phyloP scores from a whole-genome alignment of 2,329 filamentous ascomycete genomes.

The Ophiostoma novo-ulmi region DNA sequence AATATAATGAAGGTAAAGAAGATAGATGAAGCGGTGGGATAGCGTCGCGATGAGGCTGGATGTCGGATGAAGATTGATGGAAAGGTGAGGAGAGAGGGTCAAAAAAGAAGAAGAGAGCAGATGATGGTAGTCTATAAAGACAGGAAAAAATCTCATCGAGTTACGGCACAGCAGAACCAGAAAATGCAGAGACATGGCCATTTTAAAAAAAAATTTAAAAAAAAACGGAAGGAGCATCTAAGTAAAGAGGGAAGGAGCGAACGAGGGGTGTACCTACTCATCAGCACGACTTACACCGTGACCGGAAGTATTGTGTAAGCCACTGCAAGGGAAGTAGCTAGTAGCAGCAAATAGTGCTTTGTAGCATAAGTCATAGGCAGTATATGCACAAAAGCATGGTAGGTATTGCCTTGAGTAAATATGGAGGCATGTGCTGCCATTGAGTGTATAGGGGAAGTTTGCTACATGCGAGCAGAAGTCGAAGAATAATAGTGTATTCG shows the following conservation, averaged over 20 bases:
- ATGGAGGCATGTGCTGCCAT: background rate
- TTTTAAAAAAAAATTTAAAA: background rate
- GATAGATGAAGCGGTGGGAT: too few species aligned
- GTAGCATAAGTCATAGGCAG: background rate
- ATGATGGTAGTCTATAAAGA: background rate
- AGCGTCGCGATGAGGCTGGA: too few species aligned
- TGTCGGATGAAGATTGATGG: too few species aligned
- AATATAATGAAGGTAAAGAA: too few species aligned
- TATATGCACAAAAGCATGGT: background rate
- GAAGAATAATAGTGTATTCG: background rate
- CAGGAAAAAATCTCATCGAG: background rate
- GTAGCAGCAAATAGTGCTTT: background rate
- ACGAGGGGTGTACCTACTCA: background rate
- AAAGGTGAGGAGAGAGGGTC: too few species aligned
- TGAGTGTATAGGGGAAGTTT: background rate
- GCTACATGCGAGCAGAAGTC: background rate
- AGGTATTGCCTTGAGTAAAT: background rate
- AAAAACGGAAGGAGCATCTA: background rate
- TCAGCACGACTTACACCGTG: too few species aligned
- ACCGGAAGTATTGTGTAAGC: too few species aligned
- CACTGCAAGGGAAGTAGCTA: background rate
- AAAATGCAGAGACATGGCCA: background rate
- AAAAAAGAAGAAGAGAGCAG: background rate
- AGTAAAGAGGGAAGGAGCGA: background rate
- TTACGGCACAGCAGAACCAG: background rate